These are phyloP conservation scores for Puccinellia tenuiflora DNA, from an alignment of 176 grass and related monocot species.

Conservation along the genomic window DNA sequence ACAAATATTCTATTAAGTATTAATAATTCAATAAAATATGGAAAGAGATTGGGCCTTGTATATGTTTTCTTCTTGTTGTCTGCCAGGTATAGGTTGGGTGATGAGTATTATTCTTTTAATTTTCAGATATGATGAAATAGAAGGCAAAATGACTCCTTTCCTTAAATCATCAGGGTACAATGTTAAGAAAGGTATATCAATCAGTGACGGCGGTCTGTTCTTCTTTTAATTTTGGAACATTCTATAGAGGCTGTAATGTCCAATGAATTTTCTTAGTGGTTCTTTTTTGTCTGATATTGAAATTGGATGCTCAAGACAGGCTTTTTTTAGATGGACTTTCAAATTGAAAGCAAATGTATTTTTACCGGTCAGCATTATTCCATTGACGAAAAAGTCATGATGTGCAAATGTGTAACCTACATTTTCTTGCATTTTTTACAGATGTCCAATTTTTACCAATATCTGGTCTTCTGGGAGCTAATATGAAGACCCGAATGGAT, in stretches of 20 bases:
- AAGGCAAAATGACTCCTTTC: constrained; percentile 78
- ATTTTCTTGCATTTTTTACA: constrained; percentile 35
- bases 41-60: background rate
- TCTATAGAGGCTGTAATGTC: background rate
- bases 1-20: background rate
- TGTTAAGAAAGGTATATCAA: constrained; percentile 69
- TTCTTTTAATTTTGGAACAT: background rate
- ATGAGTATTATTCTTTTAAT: constrained; percentile 14
- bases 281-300: background rate
- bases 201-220: background rate
- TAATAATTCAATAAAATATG: background rate
- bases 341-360: background rate
- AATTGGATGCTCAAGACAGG: background rate
- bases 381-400: background rate
- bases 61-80: background rate
- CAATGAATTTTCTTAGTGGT: background rate
- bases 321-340: background rate
- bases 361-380: background rate
- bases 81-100: background rate
- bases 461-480: constrained; percentile 75
- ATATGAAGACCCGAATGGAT: constrained; percentile 84
- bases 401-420: background rate
- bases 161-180: constrained; percentile 87
- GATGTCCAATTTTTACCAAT: constrained; percentile 94
- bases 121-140: constrained; percentile 88